Evolutionary conservation across 495 filamentous ascomycete species (phyloP).

Genomic region (Umbilicaria muhlenbergii): DNA sequence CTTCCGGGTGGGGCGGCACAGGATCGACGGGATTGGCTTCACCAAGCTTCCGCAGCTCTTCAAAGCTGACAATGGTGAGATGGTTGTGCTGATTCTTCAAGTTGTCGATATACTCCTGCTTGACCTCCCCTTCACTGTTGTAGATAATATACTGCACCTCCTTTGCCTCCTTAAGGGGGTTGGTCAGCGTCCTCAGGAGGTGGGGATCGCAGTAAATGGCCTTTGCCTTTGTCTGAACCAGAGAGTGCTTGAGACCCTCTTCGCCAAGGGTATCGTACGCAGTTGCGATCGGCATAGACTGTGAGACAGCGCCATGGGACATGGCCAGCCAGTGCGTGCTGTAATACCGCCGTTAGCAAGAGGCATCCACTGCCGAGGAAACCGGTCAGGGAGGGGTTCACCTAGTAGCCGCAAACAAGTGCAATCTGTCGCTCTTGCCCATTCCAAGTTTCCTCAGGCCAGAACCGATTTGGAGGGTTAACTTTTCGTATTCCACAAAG

Average conservation of each 20-base stretch:
- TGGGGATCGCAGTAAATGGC: conserved; percentile 83
- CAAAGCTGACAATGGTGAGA: conserved; percentile 65
- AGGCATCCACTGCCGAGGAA: neutral
- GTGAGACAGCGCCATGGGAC: conserved; percentile 65
- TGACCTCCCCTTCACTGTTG: conserved; percentile 63
- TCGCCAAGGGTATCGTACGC: conserved; percentile 96
- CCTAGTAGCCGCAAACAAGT: conserved; percentile 84
- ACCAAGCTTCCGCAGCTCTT: conserved; percentile 70
- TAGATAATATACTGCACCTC: conserved; percentile 76
- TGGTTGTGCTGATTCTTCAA: conserved; percentile 55
- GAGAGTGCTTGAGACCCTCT: conserved; percentile 81
- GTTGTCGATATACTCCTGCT: conserved; percentile 64
- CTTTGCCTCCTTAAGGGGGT: conserved; percentile 65
- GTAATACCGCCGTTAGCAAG: conserved; percentile 1
- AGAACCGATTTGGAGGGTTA: conserved; percentile 54
- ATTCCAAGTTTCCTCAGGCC: conserved; percentile 73
- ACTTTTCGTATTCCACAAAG: conserved; percentile 77
- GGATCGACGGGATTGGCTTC: conserved; percentile 70
- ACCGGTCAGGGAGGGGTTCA: conserved; percentile 10
- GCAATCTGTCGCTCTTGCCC: conserved; percentile 53
- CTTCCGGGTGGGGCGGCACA: conserved; percentile 64
- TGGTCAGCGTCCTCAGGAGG: conserved; percentile 64
- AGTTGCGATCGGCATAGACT: conserved; percentile 88
- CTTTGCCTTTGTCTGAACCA: conserved; percentile 72
- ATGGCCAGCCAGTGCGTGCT: conserved; percentile 57